These are phyloP conservation scores for Solanum gandarillasii DNA, from an alignment of 257 asterid species.

Conservation along the genomic window DNA sequence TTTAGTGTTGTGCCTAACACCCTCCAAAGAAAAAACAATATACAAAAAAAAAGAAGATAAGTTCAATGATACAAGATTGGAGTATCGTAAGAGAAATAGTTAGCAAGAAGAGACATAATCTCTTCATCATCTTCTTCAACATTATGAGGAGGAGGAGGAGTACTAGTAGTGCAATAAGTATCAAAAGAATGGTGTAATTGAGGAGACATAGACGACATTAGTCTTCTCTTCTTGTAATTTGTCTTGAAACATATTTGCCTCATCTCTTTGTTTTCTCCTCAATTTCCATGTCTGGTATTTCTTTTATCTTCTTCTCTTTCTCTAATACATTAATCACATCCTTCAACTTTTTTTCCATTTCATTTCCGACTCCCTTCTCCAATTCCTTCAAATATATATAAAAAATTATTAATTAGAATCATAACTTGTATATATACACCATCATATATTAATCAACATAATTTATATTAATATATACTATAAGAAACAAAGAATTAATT, in stretches of 20 bases:
- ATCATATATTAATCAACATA: no score
- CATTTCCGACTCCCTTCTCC: slow-evolving; percentile 27
- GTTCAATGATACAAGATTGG: background rate
- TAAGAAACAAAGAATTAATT: no score
- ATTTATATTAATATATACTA: no score
- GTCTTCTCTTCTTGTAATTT: slow-evolving; percentile 19
- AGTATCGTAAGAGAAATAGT: slow-evolving; percentile 18
- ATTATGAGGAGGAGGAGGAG: background rate
- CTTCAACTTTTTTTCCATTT: background rate
- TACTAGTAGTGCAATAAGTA: background rate
- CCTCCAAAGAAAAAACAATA: background rate
- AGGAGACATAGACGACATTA: slow-evolving; percentile 6
- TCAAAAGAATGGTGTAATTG: background rate
- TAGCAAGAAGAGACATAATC: slow-evolving; percentile 8
- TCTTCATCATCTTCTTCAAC: slow-evolving; percentile 1
- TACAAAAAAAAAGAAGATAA: background rate
- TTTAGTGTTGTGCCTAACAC: background rate
- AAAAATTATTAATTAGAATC: no score
- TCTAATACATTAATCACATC: slow-evolving; percentile 21
- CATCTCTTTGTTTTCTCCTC: slow-evolving; percentile 46
- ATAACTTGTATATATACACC: no score
- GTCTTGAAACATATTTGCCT: slow-evolving; percentile 35
- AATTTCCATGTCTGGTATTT: slow-evolving; percentile 38
- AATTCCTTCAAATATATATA: slow-evolving; percentile 23
- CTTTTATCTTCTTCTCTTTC: slow-evolving; percentile 30